Percentiles rank a stretch among this genome's conserved stretches.
phyloP scores from a whole-genome alignment of 306 rosid genomes.

The Hippophae rhamnoides region DNA sequence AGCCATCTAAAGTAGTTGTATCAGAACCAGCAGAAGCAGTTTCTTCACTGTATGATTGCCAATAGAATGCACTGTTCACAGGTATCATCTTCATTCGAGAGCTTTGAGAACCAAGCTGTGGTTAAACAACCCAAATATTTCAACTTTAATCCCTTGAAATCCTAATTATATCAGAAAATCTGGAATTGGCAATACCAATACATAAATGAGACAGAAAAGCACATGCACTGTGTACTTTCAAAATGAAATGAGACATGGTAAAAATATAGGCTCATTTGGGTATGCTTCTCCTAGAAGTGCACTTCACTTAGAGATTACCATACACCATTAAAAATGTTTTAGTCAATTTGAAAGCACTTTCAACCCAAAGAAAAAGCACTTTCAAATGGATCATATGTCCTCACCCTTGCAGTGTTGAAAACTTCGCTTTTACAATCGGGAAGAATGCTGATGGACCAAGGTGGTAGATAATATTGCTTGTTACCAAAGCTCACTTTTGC shows the following conservation, averaged over 20 bases:
- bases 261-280: no score
- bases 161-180: not conserved
- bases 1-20: conserved; percentile 40
- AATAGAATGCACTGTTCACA: conserved; percentile 35
- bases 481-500: conserved; percentile 57
- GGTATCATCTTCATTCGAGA: conserved; percentile 46
- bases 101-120: conserved; percentile 49
- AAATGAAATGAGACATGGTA: no score
- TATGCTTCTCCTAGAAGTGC: no score
- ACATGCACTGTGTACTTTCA: no score
- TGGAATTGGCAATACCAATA: no score
- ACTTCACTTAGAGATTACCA: no score
- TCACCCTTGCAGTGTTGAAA: conserved; percentile 86
- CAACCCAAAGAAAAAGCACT: no score
- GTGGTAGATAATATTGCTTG: conserved; percentile 58
- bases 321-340: no score
- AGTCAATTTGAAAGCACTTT: no score
- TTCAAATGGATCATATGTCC: conserved; percentile 4
- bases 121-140: conserved; percentile 7
- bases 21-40: conserved; percentile 45
- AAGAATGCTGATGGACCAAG: conserved; percentile 90
- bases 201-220: no score
- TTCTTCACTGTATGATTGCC: conserved; percentile 74
- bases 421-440: conserved; percentile 85
- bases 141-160: conserved; percentile 9